Percentiles rank a stretch among this genome's conserved stretches.
These are phyloP conservation scores for Ascochyta fabae DNA, from an alignment of 2,329 filamentous ascomycete genomes.

Conservation along the genomic window DNA sequence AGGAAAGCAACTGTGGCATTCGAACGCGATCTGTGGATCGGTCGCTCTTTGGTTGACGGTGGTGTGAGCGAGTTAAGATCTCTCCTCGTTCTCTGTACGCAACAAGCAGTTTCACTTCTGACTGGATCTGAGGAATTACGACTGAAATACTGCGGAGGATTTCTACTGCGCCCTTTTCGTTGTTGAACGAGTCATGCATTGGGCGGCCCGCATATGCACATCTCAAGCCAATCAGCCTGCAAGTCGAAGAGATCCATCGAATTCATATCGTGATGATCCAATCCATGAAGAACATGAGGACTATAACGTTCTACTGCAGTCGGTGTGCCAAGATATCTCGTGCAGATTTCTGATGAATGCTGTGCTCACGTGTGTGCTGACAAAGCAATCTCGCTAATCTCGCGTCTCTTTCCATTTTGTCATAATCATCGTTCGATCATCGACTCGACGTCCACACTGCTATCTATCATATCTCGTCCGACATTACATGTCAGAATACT, in stretches of 20 bases:
- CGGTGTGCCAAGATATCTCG: too few relatives aligned
- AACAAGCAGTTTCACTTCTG: too few relatives aligned
- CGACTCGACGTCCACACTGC: neutral
- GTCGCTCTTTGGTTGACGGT: neutral
- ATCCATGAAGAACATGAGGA: too few relatives aligned
- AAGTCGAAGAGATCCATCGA: too few relatives aligned
- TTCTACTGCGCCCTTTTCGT: conserved; percentile 10
- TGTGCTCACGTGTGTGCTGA: conserved; percentile 9
- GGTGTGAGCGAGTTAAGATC: neutral
- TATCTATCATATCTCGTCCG: neutral
- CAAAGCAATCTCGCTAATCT: conserved; percentile 7
- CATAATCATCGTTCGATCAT: neutral
- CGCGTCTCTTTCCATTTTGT: neutral
- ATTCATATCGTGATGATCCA: too few relatives aligned
- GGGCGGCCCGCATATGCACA: neutral
- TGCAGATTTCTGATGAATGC: neutral
- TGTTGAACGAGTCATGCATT: conserved; percentile 2
- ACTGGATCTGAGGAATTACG: too few relatives aligned
- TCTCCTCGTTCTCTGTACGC: neutral
- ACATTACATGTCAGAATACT: neutral
- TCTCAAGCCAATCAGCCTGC: too few relatives aligned
- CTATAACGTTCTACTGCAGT: too few relatives aligned
- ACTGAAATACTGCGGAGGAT: too few relatives aligned
- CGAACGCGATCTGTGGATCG: too few relatives aligned
- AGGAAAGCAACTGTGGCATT: too few relatives aligned